Percentiles rank a stretch among this genome's conserved stretches.
phyloP scores from a whole-genome alignment of 257 asterid genomes.

The Nicotiana attenuata region DNA sequence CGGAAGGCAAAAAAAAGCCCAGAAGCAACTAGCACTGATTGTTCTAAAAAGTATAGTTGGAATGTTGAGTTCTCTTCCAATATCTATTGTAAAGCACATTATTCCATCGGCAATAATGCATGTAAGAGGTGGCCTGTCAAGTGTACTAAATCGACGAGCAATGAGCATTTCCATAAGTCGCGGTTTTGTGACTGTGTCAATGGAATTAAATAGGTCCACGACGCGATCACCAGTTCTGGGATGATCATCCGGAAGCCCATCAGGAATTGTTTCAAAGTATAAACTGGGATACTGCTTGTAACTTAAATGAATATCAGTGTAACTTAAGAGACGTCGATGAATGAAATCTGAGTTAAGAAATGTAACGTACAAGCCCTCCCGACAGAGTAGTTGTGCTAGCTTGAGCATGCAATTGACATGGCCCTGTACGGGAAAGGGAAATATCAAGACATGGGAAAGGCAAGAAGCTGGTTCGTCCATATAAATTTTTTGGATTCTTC shows the following conservation, averaged over 20 bases:
- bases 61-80: slow-evolving; percentile 23
- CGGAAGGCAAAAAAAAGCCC: slow-evolving; percentile 32
- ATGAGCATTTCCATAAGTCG: slow-evolving; percentile 10
- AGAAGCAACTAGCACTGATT: slow-evolving; percentile 26
- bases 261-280: slow-evolving; percentile 14
- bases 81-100: slow-evolving; percentile 23
- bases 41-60: slow-evolving; percentile 22
- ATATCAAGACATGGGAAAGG: slow-evolving; percentile 47
- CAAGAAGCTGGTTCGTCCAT: neutral
- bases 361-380: slow-evolving; percentile 35
- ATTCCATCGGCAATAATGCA: slow-evolving; percentile 31
- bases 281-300: neutral
- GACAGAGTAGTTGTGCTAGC: slow-evolving; percentile 14
- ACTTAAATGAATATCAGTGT: slow-evolving; percentile 22
- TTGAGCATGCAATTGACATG: slow-evolving; percentile 34
- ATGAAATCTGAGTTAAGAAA: slow-evolving; percentile 65
- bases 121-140: slow-evolving; percentile 6
- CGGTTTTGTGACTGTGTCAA: slow-evolving; percentile 9
- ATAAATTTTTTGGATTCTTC: no score
- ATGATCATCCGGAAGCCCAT: slow-evolving; percentile 19
- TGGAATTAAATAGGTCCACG: slow-evolving; percentile 15
- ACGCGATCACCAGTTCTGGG: slow-evolving; percentile 27
- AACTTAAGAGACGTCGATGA: slow-evolving; percentile 36
- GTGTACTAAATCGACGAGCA: neutral
- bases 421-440: slow-evolving; percentile 51